Evolutionary conservation across 305 asterid species (phyloP).

Genomic region (Withania somnifera): DNA sequence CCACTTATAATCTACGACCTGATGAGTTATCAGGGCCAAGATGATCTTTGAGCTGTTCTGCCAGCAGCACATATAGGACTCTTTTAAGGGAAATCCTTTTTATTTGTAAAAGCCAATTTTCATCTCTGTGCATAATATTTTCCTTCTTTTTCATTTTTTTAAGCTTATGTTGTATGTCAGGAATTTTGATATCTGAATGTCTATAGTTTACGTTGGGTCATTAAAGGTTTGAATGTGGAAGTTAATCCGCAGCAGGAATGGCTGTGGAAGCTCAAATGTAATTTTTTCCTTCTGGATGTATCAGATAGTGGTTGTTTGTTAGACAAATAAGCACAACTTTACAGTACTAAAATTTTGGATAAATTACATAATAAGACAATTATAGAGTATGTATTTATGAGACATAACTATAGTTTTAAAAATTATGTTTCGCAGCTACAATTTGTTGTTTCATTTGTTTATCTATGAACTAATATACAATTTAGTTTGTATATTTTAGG

Average conservation of each 20-base stretch:
- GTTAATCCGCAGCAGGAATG: conserved; percentile 3
- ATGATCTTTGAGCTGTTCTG: not conserved
- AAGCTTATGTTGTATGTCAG: conserved; percentile 5
- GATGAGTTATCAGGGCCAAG: conserved; percentile 41
- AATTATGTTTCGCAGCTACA: too few relatives aligned
- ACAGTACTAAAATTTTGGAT: not conserved
- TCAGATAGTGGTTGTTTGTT: not conserved
- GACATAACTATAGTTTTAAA: too few relatives aligned
- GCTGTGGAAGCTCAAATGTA: not conserved
- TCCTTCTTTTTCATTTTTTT: not conserved
- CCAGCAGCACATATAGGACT: conserved; percentile 1
- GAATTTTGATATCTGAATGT: conserved; percentile 9
- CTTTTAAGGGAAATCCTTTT: conserved; percentile 1
- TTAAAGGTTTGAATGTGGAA: not conserved
- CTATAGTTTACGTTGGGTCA: not conserved
- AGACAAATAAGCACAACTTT: not conserved
- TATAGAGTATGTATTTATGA: too few relatives aligned
- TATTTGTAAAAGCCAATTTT: conserved; percentile 4
- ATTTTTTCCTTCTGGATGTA: not conserved
- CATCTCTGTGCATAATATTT: conserved; percentile 10
- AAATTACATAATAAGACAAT: too few relatives aligned
- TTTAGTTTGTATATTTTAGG: too few relatives aligned
- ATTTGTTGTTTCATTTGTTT: too few relatives aligned
- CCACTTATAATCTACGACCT: conserved; percentile 32
- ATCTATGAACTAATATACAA: too few relatives aligned